A percentile compares a stretch with the other conserved stretches of the same genome.
phyloP scores from a whole-genome alignment of 306 rosid species.

The Prunus padus region DNA sequence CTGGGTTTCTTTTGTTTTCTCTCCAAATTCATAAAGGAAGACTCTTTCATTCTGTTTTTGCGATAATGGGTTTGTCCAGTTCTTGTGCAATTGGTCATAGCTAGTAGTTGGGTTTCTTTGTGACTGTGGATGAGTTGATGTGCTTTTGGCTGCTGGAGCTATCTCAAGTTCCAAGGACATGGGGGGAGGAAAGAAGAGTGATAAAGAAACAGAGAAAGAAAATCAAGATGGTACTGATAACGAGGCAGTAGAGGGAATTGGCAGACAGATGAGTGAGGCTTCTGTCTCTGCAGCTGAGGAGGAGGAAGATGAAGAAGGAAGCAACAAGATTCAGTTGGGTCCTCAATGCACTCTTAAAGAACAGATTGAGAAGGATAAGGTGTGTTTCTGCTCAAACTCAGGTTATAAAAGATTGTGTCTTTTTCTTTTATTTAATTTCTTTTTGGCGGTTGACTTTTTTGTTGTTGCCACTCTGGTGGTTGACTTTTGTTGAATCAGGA shows the following conservation, averaged over 20 bases:
- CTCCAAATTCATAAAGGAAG: background rate
- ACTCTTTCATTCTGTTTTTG: slow-evolving; percentile 6
- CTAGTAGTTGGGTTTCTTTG: background rate
- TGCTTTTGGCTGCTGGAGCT: slow-evolving; percentile 25
- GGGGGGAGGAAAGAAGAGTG: slow-evolving; percentile 39
- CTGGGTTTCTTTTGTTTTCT: slow-evolving; percentile 14
- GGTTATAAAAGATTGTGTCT: background rate
- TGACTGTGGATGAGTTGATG: slow-evolving; percentile 18
- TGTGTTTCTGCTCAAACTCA: background rate
- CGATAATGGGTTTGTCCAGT: slow-evolving; percentile 2
- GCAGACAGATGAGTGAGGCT: slow-evolving; percentile 31
- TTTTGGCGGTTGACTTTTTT: background rate
- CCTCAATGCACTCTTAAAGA: slow-evolving; percentile 55
- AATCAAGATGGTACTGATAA: slow-evolving; percentile 16
- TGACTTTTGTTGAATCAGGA: slow-evolving; percentile 29
- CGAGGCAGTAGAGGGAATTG: slow-evolving; percentile 22
- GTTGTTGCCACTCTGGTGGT: slow-evolving; percentile 4
- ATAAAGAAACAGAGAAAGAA: slow-evolving; percentile 13
- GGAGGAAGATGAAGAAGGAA: slow-evolving; percentile 44
- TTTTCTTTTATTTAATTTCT: background rate
- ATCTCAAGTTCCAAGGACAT: slow-evolving; percentile 33
- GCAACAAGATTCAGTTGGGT: slow-evolving; percentile 39
- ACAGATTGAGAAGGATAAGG: slow-evolving; percentile 57
- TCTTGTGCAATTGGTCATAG: slow-evolving; percentile 12
- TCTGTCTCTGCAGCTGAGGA: slow-evolving; percentile 37